Conservation (phyloP, 345 rosid genomes). For the Euphorbia lathyris region DNA sequence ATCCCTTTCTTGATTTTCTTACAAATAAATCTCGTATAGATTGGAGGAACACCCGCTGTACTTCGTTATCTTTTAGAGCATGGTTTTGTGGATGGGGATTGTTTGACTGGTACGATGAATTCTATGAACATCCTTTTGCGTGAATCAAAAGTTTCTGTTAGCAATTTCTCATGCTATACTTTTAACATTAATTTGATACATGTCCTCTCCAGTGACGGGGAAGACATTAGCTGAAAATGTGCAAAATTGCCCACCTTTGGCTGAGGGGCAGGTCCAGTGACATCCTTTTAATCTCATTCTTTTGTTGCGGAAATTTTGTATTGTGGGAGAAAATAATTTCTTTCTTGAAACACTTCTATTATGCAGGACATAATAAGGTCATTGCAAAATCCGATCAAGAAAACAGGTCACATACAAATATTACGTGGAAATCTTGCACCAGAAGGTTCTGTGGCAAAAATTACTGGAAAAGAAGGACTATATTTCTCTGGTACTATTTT, state of each 20-base stretch:
- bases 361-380: conserved; percentile 74
- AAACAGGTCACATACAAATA: conserved; percentile 93
- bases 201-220: conserved; percentile 65
- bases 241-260: conserved; percentile 54
- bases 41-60: conserved; percentile 79
- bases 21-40: conserved; percentile 28
- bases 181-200: conserved; percentile 11
- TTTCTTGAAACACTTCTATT: not conserved
- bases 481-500: conserved; percentile 70
- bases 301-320: not conserved
- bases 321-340: not conserved
- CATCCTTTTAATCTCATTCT: not conserved
- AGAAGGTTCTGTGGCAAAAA: conserved; percentile 98
- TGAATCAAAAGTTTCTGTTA: conserved; percentile 6
- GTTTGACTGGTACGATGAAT: conserved; percentile 60
- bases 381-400: conserved; percentile 78
- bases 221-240: conserved; percentile 88
- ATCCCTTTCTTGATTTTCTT: not conserved
- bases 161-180: not conserved
- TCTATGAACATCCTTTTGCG: conserved; percentile 4
- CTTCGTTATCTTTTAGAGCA: conserved; percentile 64
- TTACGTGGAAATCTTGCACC: conserved; percentile 91
- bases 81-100: conserved; percentile 63
- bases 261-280: conserved; percentile 71
- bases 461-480: conserved; percentile 97